Base-by-base conservation (phyloP, 768 basidiomycete species). In the Tricholomella constricta region DNA sequence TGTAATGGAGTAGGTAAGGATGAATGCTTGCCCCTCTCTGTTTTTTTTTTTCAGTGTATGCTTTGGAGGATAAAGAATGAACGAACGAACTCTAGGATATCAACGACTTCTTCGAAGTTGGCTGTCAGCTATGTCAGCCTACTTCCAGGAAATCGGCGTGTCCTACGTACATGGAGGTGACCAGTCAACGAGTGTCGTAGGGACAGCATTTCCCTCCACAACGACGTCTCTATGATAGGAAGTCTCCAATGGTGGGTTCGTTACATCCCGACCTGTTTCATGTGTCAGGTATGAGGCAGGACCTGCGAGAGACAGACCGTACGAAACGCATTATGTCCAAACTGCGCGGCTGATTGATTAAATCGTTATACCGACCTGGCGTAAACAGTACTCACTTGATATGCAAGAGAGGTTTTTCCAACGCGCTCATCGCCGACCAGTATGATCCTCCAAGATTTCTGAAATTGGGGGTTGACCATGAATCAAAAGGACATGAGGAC, bases 361-460 rank as follows among this genome's bases (percentile, higher is more conserved):
- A 11, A 11, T 31, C n/a, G n/a, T n/a, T n/a, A n/a, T n/a, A n/a
- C n/a, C n/a, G n/a, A n/a, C n/a, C n/a, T n/a, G n/a, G n/a, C n/a
- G n/a, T n/a, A n/a, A n/a, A n/a, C n/a, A n/a, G n/a, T n/a, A 57
- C 60, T 19, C 12, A 67, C 67, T 51, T 61, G 56, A 51, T 63
- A 57, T 2, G 64, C 65, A 52, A 69, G 62, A 2, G 67, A 64
- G 2, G 65, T 69, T 51, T 67, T 69, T 19, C 67, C 67, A n/a
- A 69, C 65, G 36, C 63, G 60, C 12, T 57, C 54, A 47, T 65
- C 63, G 12, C 67, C 67, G 40, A 66, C 55, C 20, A 69, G 55
- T 31, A 67, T 52, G 19, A 69, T 59, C 41, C 57, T 63, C 60
- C 61, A 67, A 40, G 56, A 44, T 48, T 62, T 56, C 10, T 41